Conservation (phyloP, 495 filamentous ascomycete genomes). For the Aspergillus panamensis region DNA sequence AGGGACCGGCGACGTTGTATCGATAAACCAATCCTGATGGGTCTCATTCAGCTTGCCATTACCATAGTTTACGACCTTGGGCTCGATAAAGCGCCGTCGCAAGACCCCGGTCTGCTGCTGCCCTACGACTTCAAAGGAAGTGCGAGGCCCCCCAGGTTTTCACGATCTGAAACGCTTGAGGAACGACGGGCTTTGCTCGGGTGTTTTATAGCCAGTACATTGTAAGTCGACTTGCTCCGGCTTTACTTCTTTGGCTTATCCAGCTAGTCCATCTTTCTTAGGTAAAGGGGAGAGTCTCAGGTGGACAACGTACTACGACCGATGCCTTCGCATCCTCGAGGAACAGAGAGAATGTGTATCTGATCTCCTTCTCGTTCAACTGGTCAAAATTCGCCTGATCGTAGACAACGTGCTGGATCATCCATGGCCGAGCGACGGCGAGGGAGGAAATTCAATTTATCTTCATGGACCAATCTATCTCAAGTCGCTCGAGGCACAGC, state of each 20-base stretch:
- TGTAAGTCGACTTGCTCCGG: background rate
- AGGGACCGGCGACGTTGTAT: background rate
- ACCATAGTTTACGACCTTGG: slow-evolving; percentile 9
- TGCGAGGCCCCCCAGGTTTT: background rate
- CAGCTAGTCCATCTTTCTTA: background rate
- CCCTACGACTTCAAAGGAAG: slow-evolving; percentile 1
- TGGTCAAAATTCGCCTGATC: slow-evolving; percentile 1
- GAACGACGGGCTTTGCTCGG: slow-evolving; percentile 4
- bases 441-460: background rate
- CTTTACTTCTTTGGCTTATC: background rate
- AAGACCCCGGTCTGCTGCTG: slow-evolving; percentile 2
- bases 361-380: slow-evolving; percentile 1
- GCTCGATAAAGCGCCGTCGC: slow-evolving; percentile 5
- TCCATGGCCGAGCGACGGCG: background rate
- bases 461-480: background rate
- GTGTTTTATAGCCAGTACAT: slow-evolving; percentile 4
- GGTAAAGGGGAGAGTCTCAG: slow-evolving; percentile 7
- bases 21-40: background rate
- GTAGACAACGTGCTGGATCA: background rate
- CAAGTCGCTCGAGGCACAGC: slow-evolving; percentile 2
- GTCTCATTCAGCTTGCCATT: slow-evolving; percentile 4
- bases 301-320: slow-evolving; percentile 3
- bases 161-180: background rate
- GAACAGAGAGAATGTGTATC: slow-evolving; percentile 3
- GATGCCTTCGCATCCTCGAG: slow-evolving; percentile 1